A percentile compares a stretch with the other conserved stretches of the same genome.
Conservation (phyloP, 352 stramenopile species). For the Phytophthora crassamura region DNA sequence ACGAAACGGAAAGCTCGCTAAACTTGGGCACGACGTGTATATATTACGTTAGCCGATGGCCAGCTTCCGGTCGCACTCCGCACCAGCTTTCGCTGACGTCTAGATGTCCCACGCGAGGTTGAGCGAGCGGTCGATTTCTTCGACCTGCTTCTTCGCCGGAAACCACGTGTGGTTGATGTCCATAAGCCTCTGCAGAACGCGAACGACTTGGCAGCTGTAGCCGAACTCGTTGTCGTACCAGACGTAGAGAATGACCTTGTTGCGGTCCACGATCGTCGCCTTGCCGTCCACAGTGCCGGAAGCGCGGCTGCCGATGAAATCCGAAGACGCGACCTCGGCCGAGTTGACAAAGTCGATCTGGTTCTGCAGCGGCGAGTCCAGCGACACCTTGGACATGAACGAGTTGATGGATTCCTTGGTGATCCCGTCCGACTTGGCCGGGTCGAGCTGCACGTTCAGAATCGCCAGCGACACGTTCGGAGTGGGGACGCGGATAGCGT, state of each 20-base stretch:
- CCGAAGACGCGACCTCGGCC: conserved; percentile 79
- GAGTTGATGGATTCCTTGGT: conserved; percentile 79
- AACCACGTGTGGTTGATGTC: conserved; percentile 80
- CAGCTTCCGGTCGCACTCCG: not conserved
- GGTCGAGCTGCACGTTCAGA: conserved; percentile 94
- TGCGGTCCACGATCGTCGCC: conserved; percentile 85
- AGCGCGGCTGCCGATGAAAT: conserved; percentile 85
- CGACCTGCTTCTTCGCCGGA: conserved; percentile 68
- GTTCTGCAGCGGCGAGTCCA: conserved; percentile 88
- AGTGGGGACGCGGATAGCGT: conserved; percentile 98
- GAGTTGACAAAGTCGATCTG: conserved; percentile 91
- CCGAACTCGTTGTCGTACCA: conserved; percentile 94
- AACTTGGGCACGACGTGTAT: conserved; percentile 21
- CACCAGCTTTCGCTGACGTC: conserved; percentile 13
- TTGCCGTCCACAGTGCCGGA: conserved; percentile 83
- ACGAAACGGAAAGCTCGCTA: conserved; percentile 20
- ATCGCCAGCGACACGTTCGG: conserved; percentile 99
- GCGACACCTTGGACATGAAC: conserved; percentile 80
- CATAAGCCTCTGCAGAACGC: conserved; percentile 82
- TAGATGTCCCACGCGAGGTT: conserved; percentile 58
- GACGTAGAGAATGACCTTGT: conserved; percentile 89
- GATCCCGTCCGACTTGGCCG: conserved; percentile 64
- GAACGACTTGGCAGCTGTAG: conserved; percentile 89
- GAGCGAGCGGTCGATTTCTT: conserved; percentile 73
- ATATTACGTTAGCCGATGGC: conserved; percentile 12